Evolutionary conservation across 306 rosid genomes (phyloP).

Genomic region (Casuarina equisetifolia): DNA sequence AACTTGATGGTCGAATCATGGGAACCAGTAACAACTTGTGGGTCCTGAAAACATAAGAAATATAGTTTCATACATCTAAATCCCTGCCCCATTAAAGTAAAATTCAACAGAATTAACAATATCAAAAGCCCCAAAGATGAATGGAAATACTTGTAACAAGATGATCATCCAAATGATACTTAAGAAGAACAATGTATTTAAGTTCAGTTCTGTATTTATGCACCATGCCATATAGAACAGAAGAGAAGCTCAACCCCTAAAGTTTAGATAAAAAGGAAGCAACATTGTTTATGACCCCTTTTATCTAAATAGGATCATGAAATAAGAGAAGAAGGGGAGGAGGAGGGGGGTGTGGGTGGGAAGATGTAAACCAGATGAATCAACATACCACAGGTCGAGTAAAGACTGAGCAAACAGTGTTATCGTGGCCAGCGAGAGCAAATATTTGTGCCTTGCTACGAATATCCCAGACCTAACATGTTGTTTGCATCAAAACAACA

Average conservation of each 20-base stretch:
- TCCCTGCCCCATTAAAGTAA: not conserved
- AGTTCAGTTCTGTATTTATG: not conserved
- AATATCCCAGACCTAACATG: constrained; percentile 93
- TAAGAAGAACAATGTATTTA: not conserved
- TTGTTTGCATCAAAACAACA: constrained; percentile 24
- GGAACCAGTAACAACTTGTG: constrained; percentile 98
- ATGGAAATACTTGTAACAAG: no score
- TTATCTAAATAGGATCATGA: not conserved
- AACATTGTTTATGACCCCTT: not conserved
- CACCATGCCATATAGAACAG: not conserved
- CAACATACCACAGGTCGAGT: constrained; percentile 78
- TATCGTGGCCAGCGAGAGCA: constrained; percentile 93
- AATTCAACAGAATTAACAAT: not conserved
- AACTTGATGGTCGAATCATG: constrained; percentile 93
- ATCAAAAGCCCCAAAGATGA: not conserved
- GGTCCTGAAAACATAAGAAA: constrained; percentile 61
- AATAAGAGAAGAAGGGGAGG: no score
- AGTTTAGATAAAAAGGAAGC: no score
- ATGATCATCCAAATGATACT: no score
- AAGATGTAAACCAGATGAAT: constrained; percentile 2
- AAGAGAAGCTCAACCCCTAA: not conserved
- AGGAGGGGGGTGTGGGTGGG: no score
- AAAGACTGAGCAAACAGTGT: constrained; percentile 96
- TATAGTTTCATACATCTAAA: constrained; percentile 1
- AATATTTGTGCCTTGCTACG: constrained; percentile 93